Base-by-base conservation (phyloP, 257 asterid species). In the Dorcoceras hygrometricum region DNA sequence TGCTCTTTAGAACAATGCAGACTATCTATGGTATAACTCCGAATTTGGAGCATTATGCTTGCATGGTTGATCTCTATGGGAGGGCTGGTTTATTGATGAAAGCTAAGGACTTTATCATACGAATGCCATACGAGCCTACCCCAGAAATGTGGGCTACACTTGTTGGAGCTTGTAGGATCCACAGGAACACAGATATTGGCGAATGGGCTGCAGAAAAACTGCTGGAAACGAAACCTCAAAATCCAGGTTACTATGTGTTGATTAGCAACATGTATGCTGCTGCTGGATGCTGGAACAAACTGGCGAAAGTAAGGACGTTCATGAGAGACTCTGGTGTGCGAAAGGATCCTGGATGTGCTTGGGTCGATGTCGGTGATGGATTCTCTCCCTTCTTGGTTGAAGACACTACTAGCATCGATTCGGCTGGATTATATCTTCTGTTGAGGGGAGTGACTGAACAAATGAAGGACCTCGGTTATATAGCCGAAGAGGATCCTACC, bases 201-300 rank as follows among this genome's bases (percentile, higher is more conserved):
- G 90, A 83, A 75, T 90, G 96, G 96, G 98, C 96, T 25, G 98
- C 98, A 23, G 91, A 78, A 71, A 84, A 84, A 27, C 83, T 92
- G 34, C 81, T 89, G 63, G 86, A 81, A 66, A 56, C 80, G 87
- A 84, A 77, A 81, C 95, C 95, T 46, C 75, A 66, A 26, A 81
- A 86, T 70, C 63, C 95, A 2, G 98, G 97, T 63, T 73, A 89
- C 74, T 89, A 86, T 66, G 90, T 89, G 57, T 76, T 92, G 82
- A 89, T 92, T 26, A 91, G 91, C 23, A 89, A 92, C 76, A 87
- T 89, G 95, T 87, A 87, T 77, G 98, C 88, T 68, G 87, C 92
- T 59, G 87, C 95, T 63, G 93, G 91, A 51, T 48, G 79, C 69
- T 87, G 97, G 96, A 70, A 70, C 65, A 89, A 87, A 77, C 83